Evolutionary conservation across 495 filamentous ascomycete species (phyloP), one percentile per base, ranked within the genome.

Genomic region (Pseudotulostoma volvatum): DNA sequence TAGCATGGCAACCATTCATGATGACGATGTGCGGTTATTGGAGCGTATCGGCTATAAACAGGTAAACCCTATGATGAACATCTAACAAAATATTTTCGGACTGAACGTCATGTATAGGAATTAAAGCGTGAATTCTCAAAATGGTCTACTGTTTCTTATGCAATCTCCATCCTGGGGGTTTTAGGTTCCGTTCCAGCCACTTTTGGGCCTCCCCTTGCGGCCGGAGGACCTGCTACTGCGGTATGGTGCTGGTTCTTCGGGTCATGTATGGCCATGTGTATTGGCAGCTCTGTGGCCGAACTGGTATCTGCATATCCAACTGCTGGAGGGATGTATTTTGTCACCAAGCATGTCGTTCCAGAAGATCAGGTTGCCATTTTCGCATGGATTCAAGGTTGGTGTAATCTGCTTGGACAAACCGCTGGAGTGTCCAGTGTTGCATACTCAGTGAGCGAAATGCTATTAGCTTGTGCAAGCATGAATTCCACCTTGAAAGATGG

Each of bases 131-230:
- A 82, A 37, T 81, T 82, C 48, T 79, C 70, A 3, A 78, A 73
- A 66, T 81, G 74, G 74, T 81, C 77, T 3, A 82, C 77, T 1
- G 61, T 81, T 5, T 82, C 77, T 7, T 82, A 81, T 57, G 77
- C 77, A 31, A 78, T 82, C 52, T 80, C 76, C 18, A 77, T 82
- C 40, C 53, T 81, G 1, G 77, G 77, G 7, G 76, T 82, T 1
- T 55, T 82, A 0, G 77, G 77, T 11, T 80, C 76, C 0, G 74
- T 80, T 1, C 77, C 77, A 8, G 77, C 77, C 13, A 81, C 77
- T 4, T 77, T 79, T 36, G 69, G 70, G 15, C 64, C 62, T 33
- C 76, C 77, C 1, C 56, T 81, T 25, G 57, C 59, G n/a, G 60
- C 71, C 5, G 77, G 77, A n/a, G 77, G 77, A 1, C 77, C 77